Conservation (phyloP, 1,139 yeast genomes). For the Geotrichum candidum region DNA sequence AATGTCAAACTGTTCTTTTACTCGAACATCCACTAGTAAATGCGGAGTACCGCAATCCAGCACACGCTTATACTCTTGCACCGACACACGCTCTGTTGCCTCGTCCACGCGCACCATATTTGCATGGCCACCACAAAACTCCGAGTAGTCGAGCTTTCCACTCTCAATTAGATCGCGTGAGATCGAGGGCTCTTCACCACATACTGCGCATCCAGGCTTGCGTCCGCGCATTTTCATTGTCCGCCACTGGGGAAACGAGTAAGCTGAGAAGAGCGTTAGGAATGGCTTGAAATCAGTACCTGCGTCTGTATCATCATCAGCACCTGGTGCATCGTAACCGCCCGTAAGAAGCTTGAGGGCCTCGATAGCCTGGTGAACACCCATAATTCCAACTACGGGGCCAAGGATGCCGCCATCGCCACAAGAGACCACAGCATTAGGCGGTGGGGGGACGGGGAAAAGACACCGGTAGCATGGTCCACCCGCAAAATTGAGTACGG, state of each 20-base stretch:
- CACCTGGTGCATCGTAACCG: constrained; percentile 36
- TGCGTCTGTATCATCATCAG: background rate
- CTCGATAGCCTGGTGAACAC: constrained; percentile 84
- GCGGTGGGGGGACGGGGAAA: constrained; percentile 86
- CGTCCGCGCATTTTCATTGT: constrained; percentile 74
- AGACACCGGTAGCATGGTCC: constrained; percentile 97
- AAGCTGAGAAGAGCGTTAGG: constrained; percentile 65
- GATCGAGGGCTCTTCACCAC: constrained; percentile 50
- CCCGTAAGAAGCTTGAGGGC: constrained; percentile 67
- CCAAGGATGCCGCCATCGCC: constrained; percentile 95
- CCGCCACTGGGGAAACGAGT: constrained; percentile 63
- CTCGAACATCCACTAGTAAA: constrained; percentile 71
- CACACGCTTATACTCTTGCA: constrained; percentile 36
- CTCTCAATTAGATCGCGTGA: constrained; percentile 42
- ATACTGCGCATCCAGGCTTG: constrained; percentile 55
- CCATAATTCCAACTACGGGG: constrained; percentile 89
- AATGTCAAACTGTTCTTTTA: constrained; percentile 66
- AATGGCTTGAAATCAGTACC: constrained; percentile 53
- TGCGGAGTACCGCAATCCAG: constrained; percentile 22
- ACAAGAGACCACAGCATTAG: constrained; percentile 76
- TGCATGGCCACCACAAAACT: constrained; percentile 62
- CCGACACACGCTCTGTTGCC: constrained; percentile 45
- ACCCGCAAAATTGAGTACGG: constrained; percentile 58
- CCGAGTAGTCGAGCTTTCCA: constrained; percentile 54
- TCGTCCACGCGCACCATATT: constrained; percentile 37